Conservation (phyloP, 2,329 filamentous ascomycete species). For the Boeremia exigua region DNA sequence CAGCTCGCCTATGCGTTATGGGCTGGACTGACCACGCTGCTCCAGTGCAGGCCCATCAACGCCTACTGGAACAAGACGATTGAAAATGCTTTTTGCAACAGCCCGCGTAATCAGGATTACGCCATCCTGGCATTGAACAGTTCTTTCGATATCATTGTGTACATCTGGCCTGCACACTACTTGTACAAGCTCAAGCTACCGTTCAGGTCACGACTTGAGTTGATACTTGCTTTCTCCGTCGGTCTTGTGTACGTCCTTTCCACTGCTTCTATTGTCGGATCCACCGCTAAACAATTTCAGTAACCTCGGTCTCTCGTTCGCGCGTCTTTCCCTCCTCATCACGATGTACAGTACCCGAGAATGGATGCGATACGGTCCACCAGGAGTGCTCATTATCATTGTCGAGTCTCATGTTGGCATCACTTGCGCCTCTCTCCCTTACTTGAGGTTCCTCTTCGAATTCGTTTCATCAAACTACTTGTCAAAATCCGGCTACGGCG, state of each 20-base stretch:
- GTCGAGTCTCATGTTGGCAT: constrained; percentile 16
- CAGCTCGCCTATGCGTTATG: constrained; percentile 11
- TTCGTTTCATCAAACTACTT: constrained; percentile 10
- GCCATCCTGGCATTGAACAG: constrained; percentile 24
- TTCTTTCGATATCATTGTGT: constrained; percentile 22
- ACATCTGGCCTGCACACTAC: constrained; percentile 26
- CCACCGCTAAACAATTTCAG: background rate
- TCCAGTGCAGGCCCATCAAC: constrained; percentile 17
- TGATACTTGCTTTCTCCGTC: constrained; percentile 21
- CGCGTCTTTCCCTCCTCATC: constrained; percentile 16
- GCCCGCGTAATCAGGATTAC: constrained; percentile 17
- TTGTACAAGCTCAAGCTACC: constrained; percentile 26
- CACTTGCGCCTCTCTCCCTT: constrained; percentile 13
- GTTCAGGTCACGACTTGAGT: constrained; percentile 15
- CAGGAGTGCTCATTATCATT: constrained; percentile 17
- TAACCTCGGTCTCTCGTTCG: constrained; percentile 14
- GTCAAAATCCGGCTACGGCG: constrained; percentile 2
- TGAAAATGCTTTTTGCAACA: constrained; percentile 12
- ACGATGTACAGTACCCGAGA: constrained; percentile 15
- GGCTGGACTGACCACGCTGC: constrained; percentile 6
- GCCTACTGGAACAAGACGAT: constrained; percentile 14
- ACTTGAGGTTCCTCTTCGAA: constrained; percentile 14
- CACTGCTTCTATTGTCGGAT: background rate
- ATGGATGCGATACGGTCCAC: constrained; percentile 15
- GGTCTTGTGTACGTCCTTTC: constrained; percentile 16